Evolutionary conservation across 1,284 basidiomycete genomes (phyloP).

Genomic region (Marasmius oreades): DNA sequence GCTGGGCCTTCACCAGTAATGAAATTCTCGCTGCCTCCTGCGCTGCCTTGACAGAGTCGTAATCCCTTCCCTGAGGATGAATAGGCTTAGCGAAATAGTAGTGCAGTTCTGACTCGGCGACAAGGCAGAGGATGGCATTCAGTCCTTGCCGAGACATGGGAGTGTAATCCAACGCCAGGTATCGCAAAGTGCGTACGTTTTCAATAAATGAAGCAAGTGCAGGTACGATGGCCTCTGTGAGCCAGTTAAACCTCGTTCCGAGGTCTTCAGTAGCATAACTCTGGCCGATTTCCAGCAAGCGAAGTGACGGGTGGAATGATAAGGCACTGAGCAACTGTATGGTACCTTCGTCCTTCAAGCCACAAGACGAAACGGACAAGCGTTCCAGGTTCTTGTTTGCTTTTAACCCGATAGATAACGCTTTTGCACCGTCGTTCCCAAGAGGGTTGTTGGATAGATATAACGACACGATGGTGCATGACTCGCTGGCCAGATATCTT

Average conservation of each 20-base stretch:
- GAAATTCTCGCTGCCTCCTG: conserved; percentile 2
- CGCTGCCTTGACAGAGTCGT: conserved; percentile 2
- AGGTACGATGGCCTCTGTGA: conserved; percentile 6
- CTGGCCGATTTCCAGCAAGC: conserved; percentile 6
- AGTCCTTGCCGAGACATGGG: conserved; percentile 6
- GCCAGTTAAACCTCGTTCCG: conserved; percentile 10
- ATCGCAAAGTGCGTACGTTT: conserved; percentile 4
- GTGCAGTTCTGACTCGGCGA: neutral
- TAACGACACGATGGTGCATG: conserved; percentile 14
- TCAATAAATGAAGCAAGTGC: conserved; percentile 4
- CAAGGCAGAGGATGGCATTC: neutral
- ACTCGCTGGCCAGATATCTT: conserved; percentile 12
- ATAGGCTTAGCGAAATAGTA: conserved; percentile 2
- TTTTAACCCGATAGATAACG: conserved; percentile 14
- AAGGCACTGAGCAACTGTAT: conserved; percentile 13
- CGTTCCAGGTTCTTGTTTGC: conserved; percentile 15
- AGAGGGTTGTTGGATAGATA: conserved; percentile 17
- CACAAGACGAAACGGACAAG: conserved; percentile 13
- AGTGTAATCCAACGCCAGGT: conserved; percentile 5
- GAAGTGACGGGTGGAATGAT: conserved; percentile 10
- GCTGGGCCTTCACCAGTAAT: neutral
- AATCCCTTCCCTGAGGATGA: conserved; percentile 3
- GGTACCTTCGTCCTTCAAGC: conserved; percentile 15
- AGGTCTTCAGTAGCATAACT: conserved; percentile 11
- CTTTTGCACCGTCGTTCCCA: conserved; percentile 15